Base-by-base conservation (phyloP, 2,329 filamentous ascomycete species). In the Hirsutella minnesotensis region DNA sequence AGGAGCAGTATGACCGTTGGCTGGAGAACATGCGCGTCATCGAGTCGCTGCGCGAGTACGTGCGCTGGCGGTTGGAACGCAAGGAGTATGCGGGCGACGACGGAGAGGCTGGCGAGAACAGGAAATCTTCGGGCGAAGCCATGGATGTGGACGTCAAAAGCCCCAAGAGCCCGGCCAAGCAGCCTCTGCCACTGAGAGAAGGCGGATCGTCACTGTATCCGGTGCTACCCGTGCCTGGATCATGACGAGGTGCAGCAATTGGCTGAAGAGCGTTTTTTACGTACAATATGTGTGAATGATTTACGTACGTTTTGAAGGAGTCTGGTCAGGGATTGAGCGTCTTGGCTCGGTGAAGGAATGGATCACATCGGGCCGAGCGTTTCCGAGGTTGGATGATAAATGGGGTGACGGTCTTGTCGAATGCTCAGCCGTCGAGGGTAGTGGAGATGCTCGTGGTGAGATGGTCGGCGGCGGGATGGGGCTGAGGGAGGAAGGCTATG, bases 1-100 rank as follows among this genome's bases (percentile, higher is more conserved):
- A 79, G 54, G 75, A 79, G 56, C 70, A 70, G 42, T 78, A 81
- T 56, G 78, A 82, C 53, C 66, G 69, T 44, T 82, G 78, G 78
- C 62, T 82, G 12, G 75, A 80, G 59, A 79, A 81, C 54, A 74
- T 82, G 56, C 76, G 78, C 30, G 69, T 75, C 41, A 78, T 82
- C 41, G 79, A 82, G 62, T 71, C 66, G 36, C 68, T 83, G 31
- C 68, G 77, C 33, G 70, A 73, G 48, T 74, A 76, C 47, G 67
- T 83, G 42, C 68, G 67, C 38, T 64, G 72, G 10, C 71, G 77
- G 27, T 66, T 82, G n/a, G 66, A 75, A 43, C 67, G 67, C 29
- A 66, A 66, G 50, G 73, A 80, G 43, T 82, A 73, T 50, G 65
- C 68, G 8, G 55, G 62, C 15, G 61, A 62, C 4, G 55, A 48